Conservation (phyloP, 2,329 filamentous ascomycete species). For the Apiospora kogelbergensis region DNA sequence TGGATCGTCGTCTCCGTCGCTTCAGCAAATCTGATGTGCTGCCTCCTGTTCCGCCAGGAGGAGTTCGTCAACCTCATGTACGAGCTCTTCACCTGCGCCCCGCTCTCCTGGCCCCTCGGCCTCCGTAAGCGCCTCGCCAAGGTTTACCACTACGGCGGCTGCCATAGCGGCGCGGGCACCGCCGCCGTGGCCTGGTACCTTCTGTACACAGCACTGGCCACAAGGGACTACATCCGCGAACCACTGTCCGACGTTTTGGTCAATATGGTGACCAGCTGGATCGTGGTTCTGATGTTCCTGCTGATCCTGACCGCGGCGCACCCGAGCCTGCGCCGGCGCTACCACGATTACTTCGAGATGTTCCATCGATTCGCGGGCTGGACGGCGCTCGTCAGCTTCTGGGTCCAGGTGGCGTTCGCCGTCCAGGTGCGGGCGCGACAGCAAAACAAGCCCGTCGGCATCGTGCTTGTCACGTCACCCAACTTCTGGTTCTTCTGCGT, state of each 20-base stretch:
- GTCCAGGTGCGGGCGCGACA: slow-evolving; percentile 31
- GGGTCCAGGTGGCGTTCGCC: slow-evolving; percentile 24
- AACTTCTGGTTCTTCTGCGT: slow-evolving; percentile 59
- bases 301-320: slow-evolving; percentile 50
- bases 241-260: neutral
- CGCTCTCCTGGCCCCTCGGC: slow-evolving; percentile 42
- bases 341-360: slow-evolving; percentile 57
- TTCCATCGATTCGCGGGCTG: slow-evolving; percentile 59
- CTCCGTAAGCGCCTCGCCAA: slow-evolving; percentile 47
- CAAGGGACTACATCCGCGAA: neutral
- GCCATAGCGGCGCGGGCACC: slow-evolving; percentile 51
- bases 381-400: slow-evolving; percentile 51
- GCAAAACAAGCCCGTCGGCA: slow-evolving; percentile 25
- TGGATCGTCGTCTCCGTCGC: neutral
- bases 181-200: slow-evolving; percentile 48
- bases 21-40: neutral
- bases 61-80: slow-evolving; percentile 48
- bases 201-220: slow-evolving; percentile 23
- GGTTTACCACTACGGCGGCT: slow-evolving; percentile 52
- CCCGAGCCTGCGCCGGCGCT: slow-evolving; percentile 47
- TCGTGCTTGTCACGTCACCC: slow-evolving; percentile 39
- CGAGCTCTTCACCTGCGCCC: slow-evolving; percentile 38
- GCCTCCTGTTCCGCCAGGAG: slow-evolving; percentile 30
- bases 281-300: slow-evolving; percentile 37
- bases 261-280: slow-evolving; percentile 44